Conservation (phyloP, 176 grass and related monocot species). For the Bolboschoenus planiculmis region DNA sequence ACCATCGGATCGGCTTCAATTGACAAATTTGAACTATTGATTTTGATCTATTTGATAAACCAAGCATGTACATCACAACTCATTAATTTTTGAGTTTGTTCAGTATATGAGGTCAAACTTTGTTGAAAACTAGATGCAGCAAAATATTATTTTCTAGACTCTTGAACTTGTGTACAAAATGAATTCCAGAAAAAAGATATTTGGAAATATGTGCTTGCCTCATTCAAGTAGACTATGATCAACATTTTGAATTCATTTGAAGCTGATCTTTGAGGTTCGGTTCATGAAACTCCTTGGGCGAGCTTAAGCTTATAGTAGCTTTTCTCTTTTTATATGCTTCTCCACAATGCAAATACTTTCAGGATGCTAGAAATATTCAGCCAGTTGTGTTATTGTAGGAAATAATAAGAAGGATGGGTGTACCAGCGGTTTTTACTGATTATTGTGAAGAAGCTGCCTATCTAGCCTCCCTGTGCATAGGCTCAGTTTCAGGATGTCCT, state of each 20-base stretch:
- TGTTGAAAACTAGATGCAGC: background rate
- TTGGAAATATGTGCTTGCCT: background rate
- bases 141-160: background rate
- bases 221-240: background rate
- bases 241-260: background rate
- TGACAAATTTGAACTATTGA: background rate
- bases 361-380: background rate
- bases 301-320: background rate
- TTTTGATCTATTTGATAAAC: background rate
- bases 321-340: background rate
- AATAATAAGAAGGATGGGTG: constrained; percentile 42
- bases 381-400: constrained; percentile 33
- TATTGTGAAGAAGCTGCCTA: constrained; percentile 98
- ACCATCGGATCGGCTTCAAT: background rate
- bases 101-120: background rate
- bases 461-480: constrained; percentile 74
- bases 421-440: constrained; percentile 83
- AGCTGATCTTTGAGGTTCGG: background rate
- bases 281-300: background rate
- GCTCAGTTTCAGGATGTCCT: constrained; percentile 39
- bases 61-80: background rate
- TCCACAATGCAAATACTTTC: background rate
- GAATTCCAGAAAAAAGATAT: background rate
- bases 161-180: background rate
- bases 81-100: background rate